Base-by-base conservation (phyloP, 306 rosid species). In the Glycyrrhiza uralensis region DNA sequence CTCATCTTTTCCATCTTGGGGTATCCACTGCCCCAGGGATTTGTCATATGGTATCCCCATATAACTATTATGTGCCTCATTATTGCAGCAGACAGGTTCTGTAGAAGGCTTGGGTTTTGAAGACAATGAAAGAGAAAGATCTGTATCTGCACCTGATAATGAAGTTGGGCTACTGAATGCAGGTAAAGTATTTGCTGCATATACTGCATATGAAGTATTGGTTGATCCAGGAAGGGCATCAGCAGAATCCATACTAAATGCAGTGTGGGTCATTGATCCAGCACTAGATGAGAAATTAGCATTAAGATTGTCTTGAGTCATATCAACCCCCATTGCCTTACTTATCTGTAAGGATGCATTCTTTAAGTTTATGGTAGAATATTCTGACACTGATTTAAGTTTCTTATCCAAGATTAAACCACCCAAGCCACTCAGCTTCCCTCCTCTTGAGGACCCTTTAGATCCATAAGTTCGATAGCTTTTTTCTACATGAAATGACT, bases 81-180 rank as follows among this genome's bases (percentile, higher is more conserved):
- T 54, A 59, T 72, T 83, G 66, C 51, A 51, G 77, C 66, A 49
- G 50, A 74, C 41, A 26, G 90, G 83, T 51, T 81, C 29, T 5
- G 68, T 29, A 69, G 78, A 76, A 50, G 78, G 72, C 52, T 65
- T 82, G 66, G 49, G 67, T 71, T 87, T 82, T 61, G 92, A 41
- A 56, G 89, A 74, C 75, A 91, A 58, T 15, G 91, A 82, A 70
- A 91, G 96, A 71, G 96, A 91, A 69, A 91, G 97, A 63, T 88
- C 96, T 6, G 89, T 88, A 72, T 84, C 87, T 2, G 87, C 64
- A 44, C 81, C 38, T 66, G 89, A 77, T 59, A 83, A 66, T 23
- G 76, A 42, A 64, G 78, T 72, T 56, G 76, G 75, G 66, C 68
- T 47, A 74, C 59, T 57, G 54, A 70, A 30, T 22, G 20, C 63